Base-by-base conservation (phyloP, 768 basidiomycete genomes). In the Hypsizygus marmoreus region DNA sequence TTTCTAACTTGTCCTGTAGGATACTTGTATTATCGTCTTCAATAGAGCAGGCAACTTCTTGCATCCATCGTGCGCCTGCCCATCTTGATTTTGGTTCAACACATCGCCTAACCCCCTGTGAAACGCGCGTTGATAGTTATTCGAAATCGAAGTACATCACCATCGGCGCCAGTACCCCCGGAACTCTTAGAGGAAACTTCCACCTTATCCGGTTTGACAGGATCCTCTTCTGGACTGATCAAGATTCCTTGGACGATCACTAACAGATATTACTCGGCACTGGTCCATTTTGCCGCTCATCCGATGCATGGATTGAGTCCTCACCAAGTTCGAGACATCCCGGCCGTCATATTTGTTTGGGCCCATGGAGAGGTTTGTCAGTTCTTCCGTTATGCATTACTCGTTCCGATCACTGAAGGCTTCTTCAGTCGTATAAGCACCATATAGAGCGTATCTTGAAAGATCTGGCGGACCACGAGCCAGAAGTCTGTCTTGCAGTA, bases 221-320 rank as follows among this genome's bases (percentile, higher is more conserved):
- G 40, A 22, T 58, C 55, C 8, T 59, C 45, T 6, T 23, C 54
- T n/a, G 49, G 49, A 32, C 45, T 53, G 41, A 55, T 61, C 28
- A 67, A 54, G 25, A 65, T 88, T 24, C 83, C 85, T 8, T 91
- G 88, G 88, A 86, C 79, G 31, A 86, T 91, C 50, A 65, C 67
- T 40, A 91, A 91, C 70, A 84, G 80, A 62, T 93, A 93, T 65
- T 93, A 92, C 67, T 79, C 79, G 11, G 91, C 90, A 1, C 71
- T 77, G 47, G 85, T 93, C 6, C 80, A 82, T 49, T 91, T 92
- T 59, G 67, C 80, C 25, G 68, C 74, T 9, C 74, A 75, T 43
- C 67, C 74, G 13, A 61, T 81, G 42, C 65, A 69, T 23, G 69
- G 73, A 9, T 70, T 79, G 48, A 63, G 62, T 23, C 64, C 72